Conservation (phyloP, 2,329 filamentous ascomycete genomes). For the Nemania abortiva region DNA sequence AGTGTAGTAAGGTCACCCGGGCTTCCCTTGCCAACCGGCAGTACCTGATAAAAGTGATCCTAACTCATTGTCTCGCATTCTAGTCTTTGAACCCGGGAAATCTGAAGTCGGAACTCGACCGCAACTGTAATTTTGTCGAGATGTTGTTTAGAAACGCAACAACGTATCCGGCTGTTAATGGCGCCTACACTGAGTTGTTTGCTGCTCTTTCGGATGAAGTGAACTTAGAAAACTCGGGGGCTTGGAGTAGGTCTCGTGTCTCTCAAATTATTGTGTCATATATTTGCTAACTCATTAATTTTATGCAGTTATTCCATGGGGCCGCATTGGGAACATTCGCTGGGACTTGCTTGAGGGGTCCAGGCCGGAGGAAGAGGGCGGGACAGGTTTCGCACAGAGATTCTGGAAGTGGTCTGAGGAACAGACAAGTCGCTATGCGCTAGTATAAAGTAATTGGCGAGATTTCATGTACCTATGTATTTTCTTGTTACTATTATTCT, state of each 20-base stretch:
- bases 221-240: constrained; percentile 49
- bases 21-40: not conserved
- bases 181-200: constrained; percentile 59
- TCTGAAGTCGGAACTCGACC: constrained; percentile 47
- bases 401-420: constrained; percentile 62
- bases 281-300: not conserved
- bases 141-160: constrained; percentile 41
- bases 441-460: not conserved
- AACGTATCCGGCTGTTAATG: constrained; percentile 46
- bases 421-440: constrained; percentile 51
- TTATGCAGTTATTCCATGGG: constrained; percentile 60
- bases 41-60: constrained; percentile 18
- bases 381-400: constrained; percentile 53
- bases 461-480: not conserved
- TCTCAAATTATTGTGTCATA: constrained; percentile 10
- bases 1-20: constrained; percentile 43
- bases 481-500: not conserved
- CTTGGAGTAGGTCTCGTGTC: constrained; percentile 45
- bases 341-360: constrained; percentile 51
- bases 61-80: not conserved
- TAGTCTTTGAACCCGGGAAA: constrained; percentile 49
- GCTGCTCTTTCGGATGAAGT: constrained; percentile 55
- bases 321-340: constrained; percentile 52
- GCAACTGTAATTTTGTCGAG: constrained; percentile 39
- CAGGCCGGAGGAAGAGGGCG: constrained; percentile 53